Percentiles rank a stretch among this genome's conserved stretches.
Evolutionary conservation across 2,329 filamentous ascomycete species (phyloP).

Genomic region (Didymosphaeria variabile): DNA sequence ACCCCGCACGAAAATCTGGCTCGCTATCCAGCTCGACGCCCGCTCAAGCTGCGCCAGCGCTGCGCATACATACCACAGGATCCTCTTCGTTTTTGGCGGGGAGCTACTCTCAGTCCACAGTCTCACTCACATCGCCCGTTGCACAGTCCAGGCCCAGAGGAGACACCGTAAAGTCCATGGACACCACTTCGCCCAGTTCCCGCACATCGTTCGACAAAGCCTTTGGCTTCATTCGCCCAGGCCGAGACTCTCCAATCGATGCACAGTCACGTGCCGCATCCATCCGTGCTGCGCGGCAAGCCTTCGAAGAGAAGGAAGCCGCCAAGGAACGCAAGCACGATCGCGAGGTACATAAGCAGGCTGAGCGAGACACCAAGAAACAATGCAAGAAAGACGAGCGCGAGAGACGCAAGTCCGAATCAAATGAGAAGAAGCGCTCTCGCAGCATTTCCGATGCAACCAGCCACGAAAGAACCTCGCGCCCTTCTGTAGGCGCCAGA

Average conservation of each 20-base stretch:
- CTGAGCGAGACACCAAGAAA: constrained; percentile 55
- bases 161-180: constrained; percentile 60
- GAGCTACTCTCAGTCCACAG: constrained; percentile 62
- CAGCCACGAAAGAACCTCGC: constrained; percentile 39
- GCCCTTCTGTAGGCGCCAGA: constrained; percentile 45
- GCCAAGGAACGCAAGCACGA: constrained; percentile 65
- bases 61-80: constrained; percentile 49
- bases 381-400: constrained; percentile 55
- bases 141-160: constrained; percentile 56
- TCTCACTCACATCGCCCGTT: constrained; percentile 57
- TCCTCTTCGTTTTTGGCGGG: constrained; percentile 57
- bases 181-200: constrained; percentile 61
- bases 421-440: constrained; percentile 36
- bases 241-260: constrained; percentile 58
- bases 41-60: constrained; percentile 39
- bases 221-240: constrained; percentile 60
- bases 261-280: constrained; percentile 63
- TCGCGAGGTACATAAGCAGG: constrained; percentile 59
- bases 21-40: constrained; percentile 54
- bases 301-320: constrained; percentile 67
- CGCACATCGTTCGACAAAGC: constrained; percentile 66
- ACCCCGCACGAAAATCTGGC: constrained; percentile 53
- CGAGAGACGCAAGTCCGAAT: constrained; percentile 53
- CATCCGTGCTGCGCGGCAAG: constrained; percentile 64
- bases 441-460: constrained; percentile 43